These are phyloP conservation scores for Cystofilobasidium macerans DNA, from an alignment of 768 basidiomycete genomes.

Conservation along the genomic window DNA sequence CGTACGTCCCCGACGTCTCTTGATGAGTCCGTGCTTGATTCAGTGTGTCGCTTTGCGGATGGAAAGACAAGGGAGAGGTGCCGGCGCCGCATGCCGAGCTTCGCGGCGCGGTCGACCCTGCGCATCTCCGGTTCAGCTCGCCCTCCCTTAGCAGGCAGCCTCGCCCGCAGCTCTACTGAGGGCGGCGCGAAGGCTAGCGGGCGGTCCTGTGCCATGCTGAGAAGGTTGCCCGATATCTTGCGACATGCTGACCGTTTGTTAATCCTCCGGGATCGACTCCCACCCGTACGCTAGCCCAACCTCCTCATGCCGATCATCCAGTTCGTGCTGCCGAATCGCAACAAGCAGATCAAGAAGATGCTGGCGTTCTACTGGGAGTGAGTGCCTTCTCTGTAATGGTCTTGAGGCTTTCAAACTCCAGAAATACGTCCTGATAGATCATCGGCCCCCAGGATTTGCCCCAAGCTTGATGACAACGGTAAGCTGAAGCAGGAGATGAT, in stretches of 20 bases:
- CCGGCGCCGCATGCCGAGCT: too few species aligned
- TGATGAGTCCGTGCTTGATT: neutral
- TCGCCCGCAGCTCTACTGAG: too few species aligned
- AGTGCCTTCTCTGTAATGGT: constrained; percentile 24
- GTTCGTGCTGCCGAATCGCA: constrained; percentile 87
- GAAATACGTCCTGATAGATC: neutral
- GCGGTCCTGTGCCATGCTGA: too few species aligned
- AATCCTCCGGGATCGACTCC: too few species aligned
- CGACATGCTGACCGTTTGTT: constrained; percentile 2
- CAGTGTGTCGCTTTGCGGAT: too few species aligned
- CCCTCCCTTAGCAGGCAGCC: too few species aligned
- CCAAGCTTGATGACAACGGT: constrained; percentile 90
- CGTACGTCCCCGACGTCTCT: constrained; percentile 43
- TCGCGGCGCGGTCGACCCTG: too few species aligned
- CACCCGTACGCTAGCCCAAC: constrained; percentile 49
- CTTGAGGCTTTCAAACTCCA: neutral
- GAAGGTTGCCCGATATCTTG: too few species aligned
- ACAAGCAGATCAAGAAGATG: constrained; percentile 93
- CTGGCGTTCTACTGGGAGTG: constrained; percentile 45
- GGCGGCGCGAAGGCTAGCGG: too few species aligned
- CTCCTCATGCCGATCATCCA: constrained; percentile 98
- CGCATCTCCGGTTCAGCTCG: too few species aligned
- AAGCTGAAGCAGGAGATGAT: constrained; percentile 99
- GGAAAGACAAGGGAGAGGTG: too few species aligned
- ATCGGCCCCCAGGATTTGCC: constrained; percentile 58